Evolutionary conservation across 257 asterid species (phyloP), one percentile per base, ranked within the genome.

Genomic region (Solanum corneliomulleri): DNA sequence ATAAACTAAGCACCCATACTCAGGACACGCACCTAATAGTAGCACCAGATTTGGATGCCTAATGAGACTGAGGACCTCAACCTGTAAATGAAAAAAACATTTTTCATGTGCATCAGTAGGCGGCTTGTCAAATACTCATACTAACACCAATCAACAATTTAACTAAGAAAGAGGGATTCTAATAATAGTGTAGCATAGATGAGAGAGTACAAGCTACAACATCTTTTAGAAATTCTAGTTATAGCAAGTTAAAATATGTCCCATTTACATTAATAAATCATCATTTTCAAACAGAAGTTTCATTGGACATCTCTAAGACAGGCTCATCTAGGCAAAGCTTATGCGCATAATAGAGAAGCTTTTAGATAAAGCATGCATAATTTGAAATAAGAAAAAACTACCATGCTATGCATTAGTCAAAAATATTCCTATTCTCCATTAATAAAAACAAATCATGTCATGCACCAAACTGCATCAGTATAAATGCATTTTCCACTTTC

Each of bases 21-120:
- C 95, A 0, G 98, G 94, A 82, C 98, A 95, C 1, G 97, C 97
- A 8, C 98, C 98, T 90, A 95, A 82, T 11, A 95, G 95, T 37
- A 95, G 92, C 66, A 95, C 98, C 96, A 95, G 91, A 91, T 95
- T 93, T 47, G 98, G 98, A 90, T 95, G 98, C 85, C 98, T 89
- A 86, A 94, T 94, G 90, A 90, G 80, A 52, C 98, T 92, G 39
- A 95, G 91, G 42, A 94, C 95, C 90, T 94, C 96, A 25, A 95
- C 92, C 98, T 95, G 86, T 42, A 88, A 66, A 9, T 68, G 27
- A 64, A 14, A 64, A 18, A 72, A 37, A 11, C 27, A 69, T 52
- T 58, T 58, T 58, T 31, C 33, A 84, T 41, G 70, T 81, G 85
- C 45, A 49, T 81, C 70, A 49, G 45, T 69, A 81, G 31, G 45